These are phyloP conservation scores for Colletotrichum simmondsii DNA, from an alignment of 2,329 filamentous ascomycete genomes.

Conservation along the genomic window DNA sequence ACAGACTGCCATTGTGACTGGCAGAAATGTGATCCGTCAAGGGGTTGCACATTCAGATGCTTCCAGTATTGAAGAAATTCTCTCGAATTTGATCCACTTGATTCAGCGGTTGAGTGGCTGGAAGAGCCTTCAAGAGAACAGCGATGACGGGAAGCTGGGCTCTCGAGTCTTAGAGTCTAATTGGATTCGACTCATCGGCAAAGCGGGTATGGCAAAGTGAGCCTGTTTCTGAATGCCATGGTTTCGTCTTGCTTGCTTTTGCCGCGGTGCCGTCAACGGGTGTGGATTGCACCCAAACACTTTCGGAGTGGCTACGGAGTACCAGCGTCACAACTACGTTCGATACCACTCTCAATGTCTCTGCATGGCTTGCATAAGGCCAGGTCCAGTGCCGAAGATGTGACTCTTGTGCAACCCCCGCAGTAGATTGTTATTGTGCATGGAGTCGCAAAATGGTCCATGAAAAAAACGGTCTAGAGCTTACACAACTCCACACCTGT, in stretches of 20 bases:
- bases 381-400: not conserved
- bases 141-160: not conserved
- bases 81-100: not conserved
- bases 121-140: not conserved
- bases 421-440: not conserved
- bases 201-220: not conserved
- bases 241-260: slow-evolving; percentile 16
- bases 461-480: not conserved
- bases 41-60: too few species aligned
- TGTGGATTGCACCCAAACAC: slow-evolving; percentile 1
- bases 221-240: slow-evolving; percentile 3
- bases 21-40: not conserved
- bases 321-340: not conserved
- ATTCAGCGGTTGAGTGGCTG: not conserved
- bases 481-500: not conserved
- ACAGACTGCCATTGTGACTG: not conserved
- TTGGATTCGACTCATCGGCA: not conserved
- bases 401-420: slow-evolving; percentile 7
- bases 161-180: not conserved
- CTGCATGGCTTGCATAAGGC: slow-evolving; percentile 19
- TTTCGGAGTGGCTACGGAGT: not conserved
- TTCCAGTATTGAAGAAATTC: not conserved
- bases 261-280: not conserved
- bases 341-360: slow-evolving; percentile 1
- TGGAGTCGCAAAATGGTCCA: not conserved